Conservation (phyloP, 441 rosid species). For the Breynia disticha region DNA sequence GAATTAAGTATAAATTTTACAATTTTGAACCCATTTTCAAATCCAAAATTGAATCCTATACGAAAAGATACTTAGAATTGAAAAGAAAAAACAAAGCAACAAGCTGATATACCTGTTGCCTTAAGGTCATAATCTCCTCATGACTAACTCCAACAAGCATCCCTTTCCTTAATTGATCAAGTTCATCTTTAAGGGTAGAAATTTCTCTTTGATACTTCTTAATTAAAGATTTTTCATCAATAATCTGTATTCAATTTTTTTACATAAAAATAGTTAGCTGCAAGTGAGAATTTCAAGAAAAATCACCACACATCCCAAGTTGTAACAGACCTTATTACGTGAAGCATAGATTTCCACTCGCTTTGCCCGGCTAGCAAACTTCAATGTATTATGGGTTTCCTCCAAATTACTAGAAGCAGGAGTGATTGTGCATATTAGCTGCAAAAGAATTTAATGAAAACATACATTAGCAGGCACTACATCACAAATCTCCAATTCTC, state of each 20-base stretch:
- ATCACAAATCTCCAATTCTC: constrained; percentile 1
- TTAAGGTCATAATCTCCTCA: constrained; percentile 84
- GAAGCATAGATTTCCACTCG: constrained; percentile 95
- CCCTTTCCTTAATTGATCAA: constrained; percentile 80
- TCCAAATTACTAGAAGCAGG: constrained; percentile 98
- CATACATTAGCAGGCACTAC: background rate
- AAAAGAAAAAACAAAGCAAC: background rate
- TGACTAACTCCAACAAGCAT: constrained; percentile 79
- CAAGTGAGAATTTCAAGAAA: background rate
- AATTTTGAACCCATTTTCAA: background rate
- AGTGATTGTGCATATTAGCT: constrained; percentile 99
- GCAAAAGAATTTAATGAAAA: constrained; percentile 17
- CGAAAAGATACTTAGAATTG: background rate
- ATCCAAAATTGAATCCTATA: no score
- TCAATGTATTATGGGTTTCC: constrained; percentile 96
- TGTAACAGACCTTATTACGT: constrained; percentile 73
- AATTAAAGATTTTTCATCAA: constrained; percentile 95
- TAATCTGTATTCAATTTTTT: constrained; percentile 47
- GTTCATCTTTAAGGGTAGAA: constrained; percentile 77
- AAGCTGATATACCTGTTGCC: constrained; percentile 60
- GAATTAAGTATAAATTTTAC: constrained; percentile 7
- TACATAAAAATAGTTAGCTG: constrained; percentile 13
- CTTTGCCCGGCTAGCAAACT: constrained; percentile 99
- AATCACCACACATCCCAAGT: constrained; percentile 6
- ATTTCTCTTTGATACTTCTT: constrained; percentile 98